Base-by-base conservation (phyloP, 164 flowering plant species). In the Vitis amurensis region DNA sequence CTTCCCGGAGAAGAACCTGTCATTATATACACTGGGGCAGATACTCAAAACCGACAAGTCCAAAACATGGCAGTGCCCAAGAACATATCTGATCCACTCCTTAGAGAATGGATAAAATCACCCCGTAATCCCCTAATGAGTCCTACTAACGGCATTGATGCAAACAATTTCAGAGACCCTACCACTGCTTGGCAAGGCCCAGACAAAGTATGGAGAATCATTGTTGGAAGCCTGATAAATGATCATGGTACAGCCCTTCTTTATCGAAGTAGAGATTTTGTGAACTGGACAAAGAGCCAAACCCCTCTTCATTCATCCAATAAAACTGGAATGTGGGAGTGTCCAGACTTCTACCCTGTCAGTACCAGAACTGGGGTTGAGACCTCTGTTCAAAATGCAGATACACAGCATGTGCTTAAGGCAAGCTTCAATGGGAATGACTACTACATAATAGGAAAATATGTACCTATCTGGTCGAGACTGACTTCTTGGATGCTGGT, bases 401-500 rank as follows among this genome's bases (percentile, higher is more conserved):
- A 61, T 19, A 73, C 81, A 15, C 85, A 87, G 59, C 85, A 87
- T 73, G 89, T 87, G 30, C 74, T 85, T 9, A 87, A 85, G 69
- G 74, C 63, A 3, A 86, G 88, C 64, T 56, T 86, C 64, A 50
- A 53, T 27, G 75, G 63, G 61, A 62, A 75, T 62, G 88, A 82
- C 10, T 69, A 64, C 50, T 86, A 86, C 68, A 75, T 76, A 0
- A 60, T 84, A n/a, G 88, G 88, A 11, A 70, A 27, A 10, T 86
- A 86, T 60, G 27, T 68, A 59, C 9, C 23, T 86, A 68, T 48
- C 17, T 68, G 3, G 82, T 86, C 0, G 76, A 82, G 64, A 27
- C 9, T 2, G 76, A 70, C 0, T 71, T 71, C 0, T 58, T 76
- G 1, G 80, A 76, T 1, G 50, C 44, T 29, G 77, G 50, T 58